These are phyloP conservation scores for Fusarium coicis DNA, from an alignment of 2,329 filamentous ascomycete species.

Conservation along the genomic window DNA sequence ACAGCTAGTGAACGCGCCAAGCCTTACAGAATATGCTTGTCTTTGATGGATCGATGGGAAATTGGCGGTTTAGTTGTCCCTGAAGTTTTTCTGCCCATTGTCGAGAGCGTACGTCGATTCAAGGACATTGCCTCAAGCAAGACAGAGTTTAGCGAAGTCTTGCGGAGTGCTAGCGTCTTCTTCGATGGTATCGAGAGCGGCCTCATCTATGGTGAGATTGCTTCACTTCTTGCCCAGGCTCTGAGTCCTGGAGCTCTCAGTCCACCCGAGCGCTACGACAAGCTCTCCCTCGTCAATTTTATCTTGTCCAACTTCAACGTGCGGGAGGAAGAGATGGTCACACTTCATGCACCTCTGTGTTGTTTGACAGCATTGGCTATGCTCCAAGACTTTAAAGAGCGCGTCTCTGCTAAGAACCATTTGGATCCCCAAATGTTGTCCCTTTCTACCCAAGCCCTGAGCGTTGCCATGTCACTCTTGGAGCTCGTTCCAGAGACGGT, in stretches of 20 bases:
- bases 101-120: slow-evolving; percentile 82
- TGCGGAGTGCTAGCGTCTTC: slow-evolving; percentile 93
- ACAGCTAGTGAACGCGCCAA: slow-evolving; percentile 73
- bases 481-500: slow-evolving; percentile 73
- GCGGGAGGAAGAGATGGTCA: slow-evolving; percentile 94
- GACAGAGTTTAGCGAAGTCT: slow-evolving; percentile 82
- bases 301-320: slow-evolving; percentile 91
- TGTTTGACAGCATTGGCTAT: slow-evolving; percentile 68
- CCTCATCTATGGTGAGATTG: slow-evolving; percentile 87
- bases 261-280: slow-evolving; percentile 64
- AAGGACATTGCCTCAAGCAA: slow-evolving; percentile 72
- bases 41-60: slow-evolving; percentile 98
- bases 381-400: slow-evolving; percentile 64
- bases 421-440: slow-evolving; percentile 46
- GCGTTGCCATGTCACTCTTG: slow-evolving; percentile 66
- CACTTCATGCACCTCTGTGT: slow-evolving; percentile 82
- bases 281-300: slow-evolving; percentile 81
- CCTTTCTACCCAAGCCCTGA: slow-evolving; percentile 51
- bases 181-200: slow-evolving; percentile 97
- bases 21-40: slow-evolving; percentile 91
- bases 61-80: slow-evolving; percentile 91
- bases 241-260: slow-evolving; percentile 59
- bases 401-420: slow-evolving; percentile 47
- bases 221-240: slow-evolving; percentile 73
- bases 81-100: slow-evolving; percentile 85